A percentile compares a stretch with the other conserved stretches of the same genome.
Conservation (phyloP, 768 basidiomycete genomes). For the Amanita jacksonii region DNA sequence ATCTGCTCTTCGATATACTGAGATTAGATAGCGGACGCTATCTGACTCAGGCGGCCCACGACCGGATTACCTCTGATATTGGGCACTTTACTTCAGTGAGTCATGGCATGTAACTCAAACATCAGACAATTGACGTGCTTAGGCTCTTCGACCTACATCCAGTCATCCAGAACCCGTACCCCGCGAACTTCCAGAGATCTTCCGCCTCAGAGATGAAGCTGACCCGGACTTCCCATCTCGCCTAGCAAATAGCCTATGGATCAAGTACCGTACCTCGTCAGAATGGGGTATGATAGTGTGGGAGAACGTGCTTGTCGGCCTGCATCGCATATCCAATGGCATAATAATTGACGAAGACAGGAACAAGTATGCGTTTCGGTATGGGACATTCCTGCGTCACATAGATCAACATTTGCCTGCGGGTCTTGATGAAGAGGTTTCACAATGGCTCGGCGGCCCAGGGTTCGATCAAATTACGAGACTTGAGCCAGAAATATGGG, state of each 20-base stretch:
- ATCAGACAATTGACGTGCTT: neutral
- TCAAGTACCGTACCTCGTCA: constrained; percentile 61
- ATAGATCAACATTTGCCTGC: constrained; percentile 70
- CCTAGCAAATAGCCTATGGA: constrained; percentile 74
- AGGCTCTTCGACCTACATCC: constrained; percentile 41
- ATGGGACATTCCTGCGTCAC: constrained; percentile 61
- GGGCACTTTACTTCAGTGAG: constrained; percentile 52
- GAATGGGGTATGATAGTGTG: constrained; percentile 81
- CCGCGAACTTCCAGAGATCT: constrained; percentile 50
- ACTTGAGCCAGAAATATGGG: constrained; percentile 57
- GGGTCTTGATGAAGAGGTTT: constrained; percentile 61
- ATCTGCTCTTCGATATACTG: constrained; percentile 50
- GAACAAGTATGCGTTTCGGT: constrained; percentile 48
- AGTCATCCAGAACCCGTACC: constrained; percentile 34
- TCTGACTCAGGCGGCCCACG: constrained; percentile 43
- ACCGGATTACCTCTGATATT: constrained; percentile 53
- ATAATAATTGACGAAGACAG: constrained; percentile 36
- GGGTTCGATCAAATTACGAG: constrained; percentile 56
- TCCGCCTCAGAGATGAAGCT: constrained; percentile 51
- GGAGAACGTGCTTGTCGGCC: constrained; percentile 71
- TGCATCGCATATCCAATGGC: constrained; percentile 59
- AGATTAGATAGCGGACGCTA: constrained; percentile 55
- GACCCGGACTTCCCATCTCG: constrained; percentile 53
- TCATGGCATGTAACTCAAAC: constrained; percentile 1
- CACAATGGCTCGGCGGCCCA: constrained; percentile 62